Percentiles rank a stretch among this genome's conserved stretches.
Evolutionary conservation across 106 monocot genomes (phyloP).

Genomic region (Dactylorhiza incarnata): DNA sequence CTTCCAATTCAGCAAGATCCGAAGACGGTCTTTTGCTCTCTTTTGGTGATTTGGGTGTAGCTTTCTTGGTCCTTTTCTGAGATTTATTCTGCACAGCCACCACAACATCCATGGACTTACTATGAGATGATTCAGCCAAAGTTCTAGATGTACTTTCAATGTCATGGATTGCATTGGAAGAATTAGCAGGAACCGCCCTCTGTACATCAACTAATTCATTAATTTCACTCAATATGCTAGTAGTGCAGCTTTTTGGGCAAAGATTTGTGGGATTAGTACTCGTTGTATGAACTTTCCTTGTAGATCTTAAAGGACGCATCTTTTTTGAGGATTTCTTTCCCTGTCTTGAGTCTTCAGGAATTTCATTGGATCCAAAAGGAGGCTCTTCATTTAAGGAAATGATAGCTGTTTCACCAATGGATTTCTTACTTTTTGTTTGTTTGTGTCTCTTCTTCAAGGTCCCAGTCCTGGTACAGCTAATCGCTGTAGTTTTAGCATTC

Average conservation of each 20-base stretch:
- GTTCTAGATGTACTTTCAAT: background rate
- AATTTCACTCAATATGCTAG: background rate
- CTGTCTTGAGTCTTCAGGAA: slow-evolving; percentile 5
- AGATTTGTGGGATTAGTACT: background rate
- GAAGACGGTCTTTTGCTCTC: slow-evolving; percentile 15
- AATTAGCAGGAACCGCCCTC: background rate
- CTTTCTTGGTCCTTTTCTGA: slow-evolving; percentile 5
- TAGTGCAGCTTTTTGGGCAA: background rate
- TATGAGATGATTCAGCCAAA: background rate
- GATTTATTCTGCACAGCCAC: slow-evolving; percentile 6
- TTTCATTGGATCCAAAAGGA: background rate
- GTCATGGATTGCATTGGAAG: background rate
- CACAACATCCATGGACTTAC: background rate
- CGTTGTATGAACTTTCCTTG: slow-evolving; percentile 2
- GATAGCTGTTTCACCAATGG: background rate
- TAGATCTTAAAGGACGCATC: background rate
- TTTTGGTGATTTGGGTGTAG: background rate
- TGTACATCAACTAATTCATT: background rate
- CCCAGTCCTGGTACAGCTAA: background rate
- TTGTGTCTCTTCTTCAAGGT: slow-evolving; percentile 17
- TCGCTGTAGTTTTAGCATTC: background rate
- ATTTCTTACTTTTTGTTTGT: slow-evolving; percentile 6
- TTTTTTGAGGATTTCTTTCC: slow-evolving; percentile 2
- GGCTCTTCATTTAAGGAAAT: slow-evolving; percentile 4
- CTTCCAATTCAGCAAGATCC: slow-evolving; percentile 7